A percentile compares a stretch with the other conserved stretches of the same genome.
Conservation (phyloP, 2,329 filamentous ascomycete species). For the Fusarium euwallaceae region DNA sequence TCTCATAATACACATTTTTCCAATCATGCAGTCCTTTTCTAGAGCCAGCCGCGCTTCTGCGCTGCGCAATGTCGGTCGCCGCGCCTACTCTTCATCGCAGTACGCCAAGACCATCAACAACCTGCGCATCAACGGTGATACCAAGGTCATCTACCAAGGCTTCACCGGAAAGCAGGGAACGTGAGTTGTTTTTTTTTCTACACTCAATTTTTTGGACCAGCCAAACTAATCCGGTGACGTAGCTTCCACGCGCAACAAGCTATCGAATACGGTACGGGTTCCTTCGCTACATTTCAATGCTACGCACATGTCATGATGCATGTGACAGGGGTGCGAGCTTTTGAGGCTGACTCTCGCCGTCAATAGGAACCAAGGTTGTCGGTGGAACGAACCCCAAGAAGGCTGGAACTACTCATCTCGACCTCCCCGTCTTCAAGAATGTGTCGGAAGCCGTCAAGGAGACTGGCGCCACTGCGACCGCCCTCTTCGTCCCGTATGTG, state of each 20-base stretch:
- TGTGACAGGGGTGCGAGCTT: slow-evolving; percentile 38
- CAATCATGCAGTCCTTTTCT: slow-evolving; percentile 87
- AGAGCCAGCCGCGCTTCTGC: slow-evolving; percentile 78
- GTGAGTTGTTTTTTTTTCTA: slow-evolving; percentile 64
- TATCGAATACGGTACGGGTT: slow-evolving; percentile 90
- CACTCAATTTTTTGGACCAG: neutral
- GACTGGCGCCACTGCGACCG: slow-evolving; percentile 90
- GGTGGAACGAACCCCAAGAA: slow-evolving; percentile 99
- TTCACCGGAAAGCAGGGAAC: slow-evolving; percentile 98
- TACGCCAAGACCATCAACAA: slow-evolving; percentile 84
- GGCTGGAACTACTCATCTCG: slow-evolving; percentile 90
- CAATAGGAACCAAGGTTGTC: slow-evolving; percentile 90
- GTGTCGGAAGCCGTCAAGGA: slow-evolving; percentile 90
- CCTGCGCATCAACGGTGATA: slow-evolving; percentile 92
- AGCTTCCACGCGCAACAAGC: slow-evolving; percentile 98
- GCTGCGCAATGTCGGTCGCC: slow-evolving; percentile 74
- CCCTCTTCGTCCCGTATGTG: slow-evolving; percentile 93
- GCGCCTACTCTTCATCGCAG: slow-evolving; percentile 81
- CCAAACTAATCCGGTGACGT: slow-evolving; percentile 34
- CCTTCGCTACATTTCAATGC: slow-evolving; percentile 32
- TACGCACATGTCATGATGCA: slow-evolving; percentile 44
- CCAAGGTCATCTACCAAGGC: slow-evolving; percentile 96
- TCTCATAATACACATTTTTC: slow-evolving; percentile 8
- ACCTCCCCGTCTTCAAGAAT: slow-evolving; percentile 91
- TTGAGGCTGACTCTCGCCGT: slow-evolving; percentile 43